Evolutionary conservation across 805 yeast genomes (phyloP).

Genomic region (Brettanomyces sp.): DNA sequence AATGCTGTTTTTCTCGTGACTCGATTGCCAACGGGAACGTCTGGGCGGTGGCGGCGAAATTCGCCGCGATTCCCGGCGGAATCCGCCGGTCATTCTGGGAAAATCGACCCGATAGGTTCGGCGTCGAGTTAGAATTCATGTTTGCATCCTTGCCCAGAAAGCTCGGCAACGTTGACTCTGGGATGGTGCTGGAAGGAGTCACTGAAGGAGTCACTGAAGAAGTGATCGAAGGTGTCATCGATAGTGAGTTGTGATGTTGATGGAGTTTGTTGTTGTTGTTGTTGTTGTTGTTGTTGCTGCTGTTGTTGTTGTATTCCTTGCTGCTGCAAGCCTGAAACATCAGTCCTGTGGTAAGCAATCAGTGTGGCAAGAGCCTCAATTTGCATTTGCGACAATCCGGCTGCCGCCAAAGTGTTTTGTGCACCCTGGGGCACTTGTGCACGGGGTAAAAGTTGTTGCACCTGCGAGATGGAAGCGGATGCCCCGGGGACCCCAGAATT

Average conservation of each 20-base stretch:
- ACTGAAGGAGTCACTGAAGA: too few relatives aligned
- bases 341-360: slow-evolving; percentile 52
- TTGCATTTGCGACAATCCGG: slow-evolving; percentile 60
- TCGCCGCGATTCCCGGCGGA: slow-evolving; percentile 2
- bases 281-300: slow-evolving; percentile 4
- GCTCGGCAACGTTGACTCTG: too few relatives aligned
- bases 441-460: slow-evolving; percentile 33
- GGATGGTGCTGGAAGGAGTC: too few relatives aligned
- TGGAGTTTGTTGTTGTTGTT: not conserved
- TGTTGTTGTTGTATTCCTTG: slow-evolving; percentile 5
- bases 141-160: too few relatives aligned
- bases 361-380: slow-evolving; percentile 66
- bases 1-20: not conserved
- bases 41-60: slow-evolving; percentile 2
- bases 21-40: slow-evolving; percentile 1
- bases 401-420: slow-evolving; percentile 47
- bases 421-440: slow-evolving; percentile 71
- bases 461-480: not conserved
- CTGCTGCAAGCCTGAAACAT: slow-evolving; percentile 6
- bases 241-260: not conserved
- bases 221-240: not conserved
- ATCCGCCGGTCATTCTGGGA: slow-evolving; percentile 3
- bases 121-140: too few relatives aligned
- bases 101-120: too few relatives aligned
- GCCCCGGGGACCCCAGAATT: not conserved